Evolutionary conservation across 768 basidiomycete genomes (phyloP).

Genomic region (Amyloporia xantha): DNA sequence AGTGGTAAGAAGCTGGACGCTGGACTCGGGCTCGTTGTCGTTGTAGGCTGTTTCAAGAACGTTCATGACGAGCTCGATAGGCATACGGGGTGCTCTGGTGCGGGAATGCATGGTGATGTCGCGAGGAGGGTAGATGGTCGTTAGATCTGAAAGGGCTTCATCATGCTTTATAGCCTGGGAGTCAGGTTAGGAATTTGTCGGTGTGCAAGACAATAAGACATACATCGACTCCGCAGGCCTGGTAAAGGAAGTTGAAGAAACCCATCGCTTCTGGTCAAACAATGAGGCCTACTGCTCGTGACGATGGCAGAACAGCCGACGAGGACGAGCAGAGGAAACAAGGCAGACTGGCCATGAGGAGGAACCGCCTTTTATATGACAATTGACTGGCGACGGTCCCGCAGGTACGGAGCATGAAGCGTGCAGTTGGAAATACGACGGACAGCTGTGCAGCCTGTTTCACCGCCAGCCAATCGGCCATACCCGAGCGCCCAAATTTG

Average conservation of each 20-base stretch:
- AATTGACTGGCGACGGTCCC: background rate
- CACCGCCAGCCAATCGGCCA: background rate
- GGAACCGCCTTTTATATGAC: constrained; percentile 1
- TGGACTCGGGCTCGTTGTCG: constrained; percentile 28
- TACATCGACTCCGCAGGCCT: background rate
- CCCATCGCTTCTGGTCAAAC: constrained; percentile 4
- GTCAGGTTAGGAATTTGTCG: background rate
- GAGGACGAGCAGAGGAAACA: background rate
- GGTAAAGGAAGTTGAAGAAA: constrained; percentile 9
- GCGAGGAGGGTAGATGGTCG: constrained; percentile 19
- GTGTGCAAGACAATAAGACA: background rate
- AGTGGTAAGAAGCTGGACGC: constrained; percentile 38
- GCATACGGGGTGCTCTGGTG: constrained; percentile 28
- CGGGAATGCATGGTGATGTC: constrained; percentile 2
- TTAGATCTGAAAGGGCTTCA: constrained; percentile 35
- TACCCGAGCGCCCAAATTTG: background rate
- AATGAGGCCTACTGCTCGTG: background rate
- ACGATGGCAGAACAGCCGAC: background rate
- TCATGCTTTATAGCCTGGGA: constrained; percentile 27
- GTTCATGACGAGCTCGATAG: constrained; percentile 55
- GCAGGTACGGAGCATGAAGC: background rate
- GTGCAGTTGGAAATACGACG: background rate
- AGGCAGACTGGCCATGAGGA: background rate
- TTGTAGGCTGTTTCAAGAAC: constrained; percentile 55
- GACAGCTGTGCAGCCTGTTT: background rate